Base-by-base conservation (phyloP, 2,329 filamentous ascomycete genomes). In the Penicillium sp. region DNA sequence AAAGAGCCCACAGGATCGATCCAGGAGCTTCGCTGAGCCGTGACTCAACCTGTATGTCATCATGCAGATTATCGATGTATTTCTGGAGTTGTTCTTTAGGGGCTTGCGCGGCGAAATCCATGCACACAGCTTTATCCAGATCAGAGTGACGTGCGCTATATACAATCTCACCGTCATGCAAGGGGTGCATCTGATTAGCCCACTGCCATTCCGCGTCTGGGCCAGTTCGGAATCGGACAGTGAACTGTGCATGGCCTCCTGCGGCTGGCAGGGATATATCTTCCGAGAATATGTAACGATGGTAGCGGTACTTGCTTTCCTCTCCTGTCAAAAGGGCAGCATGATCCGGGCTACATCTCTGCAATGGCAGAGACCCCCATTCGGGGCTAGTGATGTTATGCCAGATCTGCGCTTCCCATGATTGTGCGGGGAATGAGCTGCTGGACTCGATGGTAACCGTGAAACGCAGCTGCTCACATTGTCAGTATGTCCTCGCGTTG, bases 341-440 rank as follows among this genome's bases (percentile, higher is more conserved):
- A 17, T 58, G 59, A 6, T 62, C 49, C 22, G 56, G 49, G 4
- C 54, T 48, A 4, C 63, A 64, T 29, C 65, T 60, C 45, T 80
- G 73, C 3, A 93, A 71, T 24, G 71, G 70, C 17, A 80, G 72
- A 21, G 84, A 77, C 6, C 63, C 71, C 78, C 75, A 90, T 72
- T 68, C 69, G 53, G 81, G 77, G 74, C 57, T 75, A 32, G 65
- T 73, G 45, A 79, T 77, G 58, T 85, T 82, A 54, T 87, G 81
- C 87, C 88, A 95, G 7, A 94, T 69, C 15, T 80, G 79, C 29
- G 88, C 79, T 58, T 93, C 78, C 84, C 87, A 93, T 19, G 75
- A 61, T 53, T 80, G 72, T 15, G 78, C 70, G 7, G 75, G 73
- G 41, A 77, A 77, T 32, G 72, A 73, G 21, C 66, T 68, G 35